phyloP scores from a whole-genome alignment of 805 yeast genomes.

The Brettanomyces anomalus region DNA sequence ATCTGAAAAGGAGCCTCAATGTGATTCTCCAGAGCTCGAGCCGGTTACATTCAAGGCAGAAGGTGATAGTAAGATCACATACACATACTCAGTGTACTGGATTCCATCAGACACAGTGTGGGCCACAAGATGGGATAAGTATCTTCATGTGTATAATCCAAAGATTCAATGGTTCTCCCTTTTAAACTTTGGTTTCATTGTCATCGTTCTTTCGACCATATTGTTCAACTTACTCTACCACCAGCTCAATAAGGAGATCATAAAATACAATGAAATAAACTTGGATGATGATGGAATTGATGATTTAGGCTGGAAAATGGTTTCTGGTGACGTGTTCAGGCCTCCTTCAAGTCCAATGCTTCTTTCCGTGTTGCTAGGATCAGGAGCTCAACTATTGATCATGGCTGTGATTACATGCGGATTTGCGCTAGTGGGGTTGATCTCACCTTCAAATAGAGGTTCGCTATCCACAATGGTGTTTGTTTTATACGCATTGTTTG shows the following conservation, averaged over 20 bases:
- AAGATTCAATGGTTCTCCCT: slow-evolving; percentile 94
- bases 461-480: slow-evolving; percentile 86
- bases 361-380: slow-evolving; percentile 75
- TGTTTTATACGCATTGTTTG: slow-evolving; percentile 70
- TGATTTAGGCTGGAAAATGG: slow-evolving; percentile 95
- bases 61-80: slow-evolving; percentile 50
- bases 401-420: slow-evolving; percentile 67
- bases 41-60: slow-evolving; percentile 44
- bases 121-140: slow-evolving; percentile 99
- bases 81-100: slow-evolving; percentile 80
- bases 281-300: slow-evolving; percentile 81
- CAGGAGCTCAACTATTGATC: slow-evolving; percentile 76
- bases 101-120: slow-evolving; percentile 64
- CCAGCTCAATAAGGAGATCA: slow-evolving; percentile 77
- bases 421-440: slow-evolving; percentile 80
- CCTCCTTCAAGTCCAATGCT: slow-evolving; percentile 64
- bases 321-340: slow-evolving; percentile 92
- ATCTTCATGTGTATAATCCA: slow-evolving; percentile 84
- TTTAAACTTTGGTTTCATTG: slow-evolving; percentile 77
- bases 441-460: slow-evolving; percentile 94
- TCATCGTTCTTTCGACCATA: slow-evolving; percentile 62
- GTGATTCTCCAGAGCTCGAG: slow-evolving; percentile 17
- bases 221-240: slow-evolving; percentile 72
- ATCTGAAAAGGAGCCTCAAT: slow-evolving; percentile 9
- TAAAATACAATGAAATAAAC: slow-evolving; percentile 81